Evolutionary conservation across 306 rosid species (phyloP).

Genomic region (Delonix regia): DNA sequence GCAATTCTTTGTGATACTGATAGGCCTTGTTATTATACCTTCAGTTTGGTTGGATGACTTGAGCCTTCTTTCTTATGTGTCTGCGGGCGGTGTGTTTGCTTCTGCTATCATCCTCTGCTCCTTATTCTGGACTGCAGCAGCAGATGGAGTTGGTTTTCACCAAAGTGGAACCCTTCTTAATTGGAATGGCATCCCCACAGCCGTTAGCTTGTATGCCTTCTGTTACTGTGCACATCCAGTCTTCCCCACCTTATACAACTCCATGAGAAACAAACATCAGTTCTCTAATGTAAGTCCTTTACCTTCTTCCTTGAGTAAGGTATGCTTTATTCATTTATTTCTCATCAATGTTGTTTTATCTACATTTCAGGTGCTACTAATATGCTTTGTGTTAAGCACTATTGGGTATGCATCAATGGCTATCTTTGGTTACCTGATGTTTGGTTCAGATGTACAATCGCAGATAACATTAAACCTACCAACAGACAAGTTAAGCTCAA

Average conservation of each 20-base stretch:
- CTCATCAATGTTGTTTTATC: background rate
- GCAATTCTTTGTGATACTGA: conserved; percentile 56
- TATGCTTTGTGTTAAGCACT: conserved; percentile 64
- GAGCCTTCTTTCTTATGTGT: conserved; percentile 73
- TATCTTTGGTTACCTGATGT: conserved; percentile 69
- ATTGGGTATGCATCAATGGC: conserved; percentile 74
- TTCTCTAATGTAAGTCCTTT: conserved; percentile 72
- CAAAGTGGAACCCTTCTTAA: conserved; percentile 50
- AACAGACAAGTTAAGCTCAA: conserved; percentile 55
- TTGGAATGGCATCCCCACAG: conserved; percentile 69
- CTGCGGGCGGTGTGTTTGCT: conserved; percentile 88
- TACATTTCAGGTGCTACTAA: conserved; percentile 58
- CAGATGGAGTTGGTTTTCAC: conserved; percentile 65
- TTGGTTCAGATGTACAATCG: conserved; percentile 59
- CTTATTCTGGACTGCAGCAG: conserved; percentile 61
- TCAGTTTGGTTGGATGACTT: conserved; percentile 77
- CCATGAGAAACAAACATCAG: conserved; percentile 74
- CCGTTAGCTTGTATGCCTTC: conserved; percentile 77
- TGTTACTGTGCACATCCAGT: conserved; percentile 92
- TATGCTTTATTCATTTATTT: background rate
- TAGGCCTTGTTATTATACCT: conserved; percentile 64
- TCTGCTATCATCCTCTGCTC: conserved; percentile 64
- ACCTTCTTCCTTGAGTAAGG: background rate
- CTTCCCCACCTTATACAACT: conserved; percentile 79
- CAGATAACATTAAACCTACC: conserved; percentile 75